Evolutionary conservation across 2,329 filamentous ascomycete genomes (phyloP).

Genomic region (Cercospora zeina): DNA sequence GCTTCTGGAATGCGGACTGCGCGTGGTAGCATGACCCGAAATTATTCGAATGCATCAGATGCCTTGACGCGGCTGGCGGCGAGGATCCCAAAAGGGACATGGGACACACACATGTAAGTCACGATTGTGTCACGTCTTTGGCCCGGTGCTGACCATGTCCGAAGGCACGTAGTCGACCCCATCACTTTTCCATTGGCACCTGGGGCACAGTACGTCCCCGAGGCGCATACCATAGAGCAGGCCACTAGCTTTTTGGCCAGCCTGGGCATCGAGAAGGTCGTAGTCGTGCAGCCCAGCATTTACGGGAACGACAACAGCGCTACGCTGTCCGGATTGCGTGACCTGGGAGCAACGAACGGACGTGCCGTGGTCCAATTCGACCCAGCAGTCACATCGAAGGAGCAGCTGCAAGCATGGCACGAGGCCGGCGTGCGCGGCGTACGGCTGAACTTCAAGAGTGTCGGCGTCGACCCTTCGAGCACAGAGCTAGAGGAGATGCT

Average conservation of each 20-base stretch:
- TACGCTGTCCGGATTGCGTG: conserved; percentile 55
- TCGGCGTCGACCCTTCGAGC: conserved; percentile 44
- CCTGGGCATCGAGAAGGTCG: conserved; percentile 57
- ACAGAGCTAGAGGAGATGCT: conserved; percentile 48
- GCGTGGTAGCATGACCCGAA: neutral
- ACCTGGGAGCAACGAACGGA: conserved; percentile 52
- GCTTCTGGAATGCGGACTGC: neutral
- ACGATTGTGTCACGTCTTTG: no score
- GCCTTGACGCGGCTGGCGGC: conserved; percentile 21
- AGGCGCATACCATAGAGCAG: conserved; percentile 52
- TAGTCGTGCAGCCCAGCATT: conserved; percentile 61
- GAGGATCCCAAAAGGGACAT: conserved; percentile 50
- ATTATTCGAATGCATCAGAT: neutral
- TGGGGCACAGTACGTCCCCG: conserved; percentile 55
- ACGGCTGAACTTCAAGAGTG: conserved; percentile 60
- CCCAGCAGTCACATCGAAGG: conserved; percentile 43
- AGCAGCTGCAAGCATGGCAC: conserved; percentile 57
- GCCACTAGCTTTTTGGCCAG: conserved; percentile 54
- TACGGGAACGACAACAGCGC: conserved; percentile 63
- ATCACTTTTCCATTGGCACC: conserved; percentile 51
- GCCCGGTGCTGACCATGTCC: neutral
- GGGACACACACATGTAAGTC: conserved; percentile 61
- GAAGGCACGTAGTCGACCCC: conserved; percentile 57
- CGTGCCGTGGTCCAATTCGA: conserved; percentile 61
- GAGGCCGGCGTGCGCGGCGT: conserved; percentile 59